A percentile compares a stretch with the other conserved stretches of the same genome.
These are phyloP conservation scores for Aspergillus sp. DNA, from an alignment of 2,329 filamentous ascomycete species.

Conservation along the genomic window DNA sequence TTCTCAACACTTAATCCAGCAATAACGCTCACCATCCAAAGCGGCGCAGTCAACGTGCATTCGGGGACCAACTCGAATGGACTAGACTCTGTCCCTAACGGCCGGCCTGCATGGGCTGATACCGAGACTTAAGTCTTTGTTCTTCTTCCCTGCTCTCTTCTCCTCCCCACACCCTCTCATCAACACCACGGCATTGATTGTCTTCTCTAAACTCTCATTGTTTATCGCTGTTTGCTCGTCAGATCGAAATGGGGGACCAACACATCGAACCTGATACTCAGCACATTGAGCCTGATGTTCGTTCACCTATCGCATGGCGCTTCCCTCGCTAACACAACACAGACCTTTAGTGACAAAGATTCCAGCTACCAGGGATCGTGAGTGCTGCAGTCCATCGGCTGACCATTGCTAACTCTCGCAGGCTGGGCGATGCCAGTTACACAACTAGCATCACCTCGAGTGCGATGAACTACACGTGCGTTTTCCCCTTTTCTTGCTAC, in stretches of 20 bases:
- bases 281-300: constrained; percentile 10
- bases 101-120: constrained; percentile 6
- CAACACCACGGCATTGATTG: no score
- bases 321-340: not conserved
- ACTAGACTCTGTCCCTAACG: not conserved
- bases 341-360: constrained; percentile 27
- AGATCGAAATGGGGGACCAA: not conserved
- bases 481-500: not conserved
- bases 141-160: not conserved
- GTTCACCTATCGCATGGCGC: not conserved
- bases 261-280: not conserved
- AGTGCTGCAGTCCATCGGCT: constrained; percentile 10
- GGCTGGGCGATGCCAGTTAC: constrained; percentile 28
- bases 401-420: constrained; percentile 10
- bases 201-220: not conserved
- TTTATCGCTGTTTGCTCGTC: not conserved
- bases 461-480: constrained; percentile 32
- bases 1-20: no score
- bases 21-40: no score
- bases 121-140: not conserved
- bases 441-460: constrained; percentile 33
- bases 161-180: not conserved
- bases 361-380: constrained; percentile 30
- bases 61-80: no score
- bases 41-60: no score